Evolutionary conservation across 768 basidiomycete genomes (phyloP), one percentile per base, ranked within the genome.

Genomic region (Trametes coccinea): DNA sequence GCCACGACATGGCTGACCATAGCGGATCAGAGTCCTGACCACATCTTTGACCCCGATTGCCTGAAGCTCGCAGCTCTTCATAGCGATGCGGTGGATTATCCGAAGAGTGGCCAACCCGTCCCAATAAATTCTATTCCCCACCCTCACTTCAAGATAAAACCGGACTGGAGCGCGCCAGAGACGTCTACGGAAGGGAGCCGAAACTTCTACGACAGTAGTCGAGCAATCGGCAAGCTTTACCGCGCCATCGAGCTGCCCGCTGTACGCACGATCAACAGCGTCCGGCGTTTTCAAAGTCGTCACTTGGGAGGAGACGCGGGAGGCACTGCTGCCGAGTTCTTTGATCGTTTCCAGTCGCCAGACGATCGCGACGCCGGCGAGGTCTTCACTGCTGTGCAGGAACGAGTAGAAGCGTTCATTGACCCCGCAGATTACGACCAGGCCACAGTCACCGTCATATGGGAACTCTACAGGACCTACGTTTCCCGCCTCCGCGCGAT

Each of bases 131-230:
- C 45, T 0, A 79, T 87, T 31, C 84, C 88, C 2, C 80, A 70
- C 66, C 71, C 77, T n/a, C 74, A 75, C 17, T 67, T 66, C 48
- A 56, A 56, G 1, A 30, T 41, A n/a, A 60, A 80, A 64, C 88
- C 87, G 8, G 87, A 89, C 69, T 89, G 87, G 86, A 77, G 79
- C 68, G 86, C 85, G 2, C 86, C 84, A 16, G 87, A 89, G 71
- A 85, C 80, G 0, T 69, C 80, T 16, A 72, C 74, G 13, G 44
- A 53, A 14, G 69, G 67, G n/a, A 45, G 22, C 9, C 4, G 53
- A 0, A 53, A 65, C 1, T 85, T 78, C 70, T 90, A 90, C 65
- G 40, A 64, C 49, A 89, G 88, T 66, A 9, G 67, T 1, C 71
- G 77, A 29, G 84, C 84, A 0, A 83, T 91, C 43, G 89, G 89